Conservation (phyloP, 2,329 filamentous ascomycete species). For the Macroventuria anomochaeta region DNA sequence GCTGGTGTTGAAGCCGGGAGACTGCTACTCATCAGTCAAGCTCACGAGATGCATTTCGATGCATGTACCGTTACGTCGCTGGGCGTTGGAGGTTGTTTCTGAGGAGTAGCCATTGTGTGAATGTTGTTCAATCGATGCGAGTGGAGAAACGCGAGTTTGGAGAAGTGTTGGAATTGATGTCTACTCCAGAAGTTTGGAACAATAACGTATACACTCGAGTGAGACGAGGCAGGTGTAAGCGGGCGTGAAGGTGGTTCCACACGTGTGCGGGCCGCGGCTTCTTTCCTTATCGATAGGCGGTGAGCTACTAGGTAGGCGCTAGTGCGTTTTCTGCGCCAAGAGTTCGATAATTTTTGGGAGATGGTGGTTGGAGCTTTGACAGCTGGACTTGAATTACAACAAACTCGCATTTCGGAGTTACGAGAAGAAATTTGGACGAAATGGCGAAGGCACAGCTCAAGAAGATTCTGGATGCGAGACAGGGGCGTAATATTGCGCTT, state of each 20-base stretch:
- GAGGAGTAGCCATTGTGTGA: constrained; percentile 29
- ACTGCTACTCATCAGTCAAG: constrained; percentile 11
- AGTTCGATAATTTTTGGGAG: constrained; percentile 41
- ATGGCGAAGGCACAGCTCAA: constrained; percentile 62
- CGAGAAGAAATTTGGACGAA: constrained; percentile 3
- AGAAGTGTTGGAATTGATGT: neutral
- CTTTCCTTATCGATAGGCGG: constrained; percentile 37
- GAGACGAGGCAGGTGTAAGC: neutral
- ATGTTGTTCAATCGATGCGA: neutral
- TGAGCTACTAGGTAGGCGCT: constrained; percentile 31
- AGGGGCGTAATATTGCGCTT: constrained; percentile 72
- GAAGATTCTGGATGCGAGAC: constrained; percentile 63
- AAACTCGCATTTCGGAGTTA: constrained; percentile 1
- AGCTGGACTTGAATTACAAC: constrained; percentile 10
- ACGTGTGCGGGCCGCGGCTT: constrained; percentile 38
- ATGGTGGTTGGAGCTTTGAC: constrained; percentile 25
- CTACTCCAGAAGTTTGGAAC: neutral
- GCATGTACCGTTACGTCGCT: constrained; percentile 3
- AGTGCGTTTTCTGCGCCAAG: constrained; percentile 43
- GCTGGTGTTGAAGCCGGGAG: constrained; percentile 23
- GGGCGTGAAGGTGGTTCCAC: constrained; percentile 4
- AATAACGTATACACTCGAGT: neutral
- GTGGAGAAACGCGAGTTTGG: too few species aligned
- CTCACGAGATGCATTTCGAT: neutral
- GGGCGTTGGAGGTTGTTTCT: constrained; percentile 4